These are phyloP conservation scores for Myriosclerotinia curreyana DNA, from an alignment of 2,329 filamentous ascomycete genomes.

Conservation along the genomic window DNA sequence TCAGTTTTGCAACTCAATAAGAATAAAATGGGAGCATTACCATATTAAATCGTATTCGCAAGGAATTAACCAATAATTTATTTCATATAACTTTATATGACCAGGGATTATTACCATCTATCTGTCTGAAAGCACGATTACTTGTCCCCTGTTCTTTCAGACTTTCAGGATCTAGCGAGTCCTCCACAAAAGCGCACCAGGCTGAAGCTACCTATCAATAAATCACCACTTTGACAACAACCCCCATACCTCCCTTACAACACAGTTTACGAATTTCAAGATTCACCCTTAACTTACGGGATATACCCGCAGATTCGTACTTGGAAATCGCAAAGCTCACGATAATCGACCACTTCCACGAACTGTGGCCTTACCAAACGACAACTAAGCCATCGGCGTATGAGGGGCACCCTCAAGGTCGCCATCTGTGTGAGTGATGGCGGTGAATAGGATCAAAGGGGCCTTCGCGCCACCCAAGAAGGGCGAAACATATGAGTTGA, in stretches of 20 bases:
- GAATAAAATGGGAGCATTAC: constrained; percentile 25
- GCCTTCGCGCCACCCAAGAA: constrained; percentile 92
- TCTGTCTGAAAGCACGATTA: constrained; percentile 22
- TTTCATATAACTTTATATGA: constrained; percentile 30
- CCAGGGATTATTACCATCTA: constrained; percentile 26
- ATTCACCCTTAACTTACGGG: background rate
- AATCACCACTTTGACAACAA: constrained; percentile 22
- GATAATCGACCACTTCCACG: constrained; percentile 15
- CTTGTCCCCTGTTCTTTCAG: constrained; percentile 24
- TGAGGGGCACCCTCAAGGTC: constrained; percentile 42
- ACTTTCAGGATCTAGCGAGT: constrained; percentile 12
- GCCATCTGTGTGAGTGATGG: constrained; percentile 59
- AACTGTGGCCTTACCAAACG: constrained; percentile 31
- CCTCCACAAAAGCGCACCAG: constrained; percentile 20
- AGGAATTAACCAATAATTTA: constrained; percentile 17
- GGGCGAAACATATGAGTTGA: constrained; percentile 96
- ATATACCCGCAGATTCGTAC: background rate
- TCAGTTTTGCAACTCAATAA: constrained; percentile 18
- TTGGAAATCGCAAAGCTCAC: background rate
- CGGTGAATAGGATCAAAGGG: constrained; percentile 92
- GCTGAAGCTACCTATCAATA: constrained; percentile 20
- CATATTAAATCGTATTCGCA: constrained; percentile 26
- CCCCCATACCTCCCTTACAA: constrained; percentile 18
- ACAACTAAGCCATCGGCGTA: constrained; percentile 34
- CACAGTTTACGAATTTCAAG: constrained; percentile 6